Evolutionary conservation across 2,329 filamentous ascomycete species (phyloP), one percentile per base, ranked within the genome.

Genomic region (Colletotrichum australisinense): DNA sequence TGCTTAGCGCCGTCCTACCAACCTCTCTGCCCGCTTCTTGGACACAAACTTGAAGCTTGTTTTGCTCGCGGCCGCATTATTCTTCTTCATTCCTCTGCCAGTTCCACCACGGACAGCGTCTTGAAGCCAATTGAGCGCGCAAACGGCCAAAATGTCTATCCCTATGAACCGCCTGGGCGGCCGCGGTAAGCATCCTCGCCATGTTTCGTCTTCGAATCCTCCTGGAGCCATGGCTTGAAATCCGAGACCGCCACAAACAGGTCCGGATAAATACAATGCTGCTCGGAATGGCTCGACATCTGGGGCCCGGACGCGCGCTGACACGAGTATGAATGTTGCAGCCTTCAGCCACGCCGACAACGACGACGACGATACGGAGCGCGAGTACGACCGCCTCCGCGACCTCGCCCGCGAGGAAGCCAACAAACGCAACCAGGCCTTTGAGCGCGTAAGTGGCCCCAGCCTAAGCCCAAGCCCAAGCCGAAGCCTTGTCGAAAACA

Each of bases 351-450:
- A 95, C 81, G 88, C 88, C 72, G 87, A 92, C 77, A 90, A 90
- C 80, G 86, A 86, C 77, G 88, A 92, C 74, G 86, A 86, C 77
- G 88, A 92, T 72, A 87, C 91, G 68, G 95, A 98, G 86, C 91
- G 88, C 77, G 95, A 98, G 85, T 98, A 98, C 84, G 95, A 98
- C 81, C 93, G 94, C 67, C 89, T 98, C 57, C 94, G 97, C 79
- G 92, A 93, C 77, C 88, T 95, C 22, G 97, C 96, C 22, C 92
- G 94, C 75, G 88, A 91, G 78, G 95, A 98, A 87, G 94, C 93
- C 72, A 86, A 88, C 64, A 94, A 97, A 85, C 93, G 94, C 77
- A 90, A 90, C 75, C 88, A 89, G 65, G 97, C 94, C 85, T 95
- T 95, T 80, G 90, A 94, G 75, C 87, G 88, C 79, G 93, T 94